Conservation (phyloP, 257 asterid genomes). For the Handroanthus guayacan region DNA sequence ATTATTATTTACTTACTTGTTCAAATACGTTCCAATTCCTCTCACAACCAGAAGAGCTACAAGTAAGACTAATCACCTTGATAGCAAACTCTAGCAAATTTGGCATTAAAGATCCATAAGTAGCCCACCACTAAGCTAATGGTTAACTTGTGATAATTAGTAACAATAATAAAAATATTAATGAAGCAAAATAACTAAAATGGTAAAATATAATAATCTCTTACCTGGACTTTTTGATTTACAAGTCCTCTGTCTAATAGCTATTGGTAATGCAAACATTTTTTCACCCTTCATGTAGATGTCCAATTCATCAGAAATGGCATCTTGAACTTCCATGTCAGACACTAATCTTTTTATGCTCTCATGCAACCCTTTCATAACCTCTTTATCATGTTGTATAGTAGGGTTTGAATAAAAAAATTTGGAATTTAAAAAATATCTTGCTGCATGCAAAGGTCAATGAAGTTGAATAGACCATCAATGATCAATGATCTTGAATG, state of each 20-base stretch:
- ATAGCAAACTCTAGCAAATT: background rate
- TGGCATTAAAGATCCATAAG: background rate
- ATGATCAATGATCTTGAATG: conserved; percentile 25
- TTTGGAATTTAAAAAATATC: background rate
- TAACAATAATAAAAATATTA: background rate
- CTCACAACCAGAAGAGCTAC: conserved; percentile 25
- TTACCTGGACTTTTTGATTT: conserved; percentile 5
- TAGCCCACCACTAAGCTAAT: background rate
- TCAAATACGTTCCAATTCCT: no score
- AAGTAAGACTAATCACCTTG: conserved; percentile 25
- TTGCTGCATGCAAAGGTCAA: conserved; percentile 19
- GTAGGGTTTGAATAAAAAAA: background rate
- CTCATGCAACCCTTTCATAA: background rate
- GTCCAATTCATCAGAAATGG: no score
- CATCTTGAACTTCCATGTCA: background rate
- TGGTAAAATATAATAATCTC: no score
- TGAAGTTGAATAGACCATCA: conserved; percentile 12
- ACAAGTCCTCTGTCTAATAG: background rate
- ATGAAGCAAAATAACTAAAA: no score
- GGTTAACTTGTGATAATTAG: background rate
- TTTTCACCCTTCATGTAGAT: background rate
- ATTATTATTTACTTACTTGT: no score
- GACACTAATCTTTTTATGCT: background rate
- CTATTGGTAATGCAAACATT: background rate
- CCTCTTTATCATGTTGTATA: background rate